These are phyloP conservation scores for Colletotrichum brevisporum DNA, from an alignment of 2,329 filamentous ascomycete species.

Conservation along the genomic window DNA sequence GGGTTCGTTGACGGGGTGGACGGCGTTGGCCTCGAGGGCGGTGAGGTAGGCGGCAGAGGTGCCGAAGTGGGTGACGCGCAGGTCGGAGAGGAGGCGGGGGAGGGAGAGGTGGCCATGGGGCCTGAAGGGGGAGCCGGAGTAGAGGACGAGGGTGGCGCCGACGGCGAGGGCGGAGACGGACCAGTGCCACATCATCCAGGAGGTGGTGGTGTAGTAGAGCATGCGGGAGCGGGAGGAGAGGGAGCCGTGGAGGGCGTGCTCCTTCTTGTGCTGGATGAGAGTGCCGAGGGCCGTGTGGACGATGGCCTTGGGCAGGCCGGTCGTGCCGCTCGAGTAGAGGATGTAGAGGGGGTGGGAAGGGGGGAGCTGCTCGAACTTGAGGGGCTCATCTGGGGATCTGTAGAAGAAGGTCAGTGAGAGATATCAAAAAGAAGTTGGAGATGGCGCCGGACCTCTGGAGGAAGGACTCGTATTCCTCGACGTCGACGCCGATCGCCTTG, in stretches of 20 bases:
- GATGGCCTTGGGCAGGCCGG: conserved; percentile 89
- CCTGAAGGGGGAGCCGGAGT: conserved; percentile 92
- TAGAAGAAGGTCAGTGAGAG: neutral
- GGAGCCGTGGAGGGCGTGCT: conserved; percentile 89
- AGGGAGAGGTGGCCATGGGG: conserved; percentile 85
- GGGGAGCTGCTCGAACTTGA: conserved; percentile 81
- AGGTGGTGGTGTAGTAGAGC: conserved; percentile 95
- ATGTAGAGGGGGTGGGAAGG: conserved; percentile 94
- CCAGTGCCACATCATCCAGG: conserved; percentile 99
- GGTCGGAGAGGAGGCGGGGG: conserved; percentile 83
- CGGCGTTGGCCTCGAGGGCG: conserved; percentile 83
- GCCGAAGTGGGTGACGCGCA: conserved; percentile 91
- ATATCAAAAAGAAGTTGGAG: neutral
- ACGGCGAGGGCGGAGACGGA: conserved; percentile 87
- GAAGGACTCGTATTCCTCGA: conserved; percentile 62
- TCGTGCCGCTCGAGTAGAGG: conserved; percentile 93
- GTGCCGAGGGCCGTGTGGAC: conserved; percentile 93
- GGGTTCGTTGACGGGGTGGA: conserved; percentile 70
- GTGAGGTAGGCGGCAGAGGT: conserved; percentile 96
- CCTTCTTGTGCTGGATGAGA: conserved; percentile 96
- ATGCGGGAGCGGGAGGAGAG: conserved; percentile 80
- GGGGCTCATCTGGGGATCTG: conserved; percentile 58
- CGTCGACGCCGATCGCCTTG: conserved; percentile 54
- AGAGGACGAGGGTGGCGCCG: conserved; percentile 87
- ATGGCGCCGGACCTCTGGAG: conserved; percentile 44